phyloP scores from a whole-genome alignment of 495 filamentous ascomycete species.

The Durotheca rogersii region DNA sequence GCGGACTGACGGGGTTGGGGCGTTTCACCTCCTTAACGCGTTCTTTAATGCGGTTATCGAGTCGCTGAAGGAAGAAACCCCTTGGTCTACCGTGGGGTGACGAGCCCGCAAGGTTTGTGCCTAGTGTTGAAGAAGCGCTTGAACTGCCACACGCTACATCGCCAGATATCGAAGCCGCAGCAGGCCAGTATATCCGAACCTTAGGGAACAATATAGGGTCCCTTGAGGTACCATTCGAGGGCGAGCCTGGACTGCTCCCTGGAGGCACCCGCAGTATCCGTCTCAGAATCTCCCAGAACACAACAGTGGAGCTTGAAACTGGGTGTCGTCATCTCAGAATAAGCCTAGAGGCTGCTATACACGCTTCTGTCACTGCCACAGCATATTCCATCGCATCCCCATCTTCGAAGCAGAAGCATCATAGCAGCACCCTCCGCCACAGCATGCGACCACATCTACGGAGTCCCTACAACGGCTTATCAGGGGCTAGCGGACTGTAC shows the following conservation, averaged over 20 bases:
- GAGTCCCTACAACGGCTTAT: background rate
- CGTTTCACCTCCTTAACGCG: constrained; percentile 34
- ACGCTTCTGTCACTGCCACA: background rate
- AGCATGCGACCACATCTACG: background rate
- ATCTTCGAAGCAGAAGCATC: background rate
- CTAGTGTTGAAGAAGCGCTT: constrained; percentile 32
- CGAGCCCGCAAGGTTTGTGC: constrained; percentile 31
- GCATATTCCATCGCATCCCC: background rate
- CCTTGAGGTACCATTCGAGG: too few species aligned
- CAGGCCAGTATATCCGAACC: constrained; percentile 1
- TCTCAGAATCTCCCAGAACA: background rate
- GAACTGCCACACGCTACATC: constrained; percentile 2
- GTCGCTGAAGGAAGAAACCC: constrained; percentile 18
- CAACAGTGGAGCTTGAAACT: background rate
- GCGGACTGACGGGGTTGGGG: constrained; percentile 38
- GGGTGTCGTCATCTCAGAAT: background rate
- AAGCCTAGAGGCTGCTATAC: background rate
- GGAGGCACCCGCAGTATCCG: background rate
- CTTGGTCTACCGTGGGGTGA: constrained; percentile 33
- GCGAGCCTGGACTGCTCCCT: too few species aligned
- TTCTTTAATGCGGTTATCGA: constrained; percentile 16
- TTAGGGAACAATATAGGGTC: too few species aligned
- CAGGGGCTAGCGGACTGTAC: background rate
- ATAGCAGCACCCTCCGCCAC: background rate
- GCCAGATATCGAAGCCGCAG: constrained; percentile 7